Evolutionary conservation across 2,329 filamentous ascomycete genomes (phyloP), one percentile per base, ranked within the genome.

Genomic region (Apiospora saccharicola): DNA sequence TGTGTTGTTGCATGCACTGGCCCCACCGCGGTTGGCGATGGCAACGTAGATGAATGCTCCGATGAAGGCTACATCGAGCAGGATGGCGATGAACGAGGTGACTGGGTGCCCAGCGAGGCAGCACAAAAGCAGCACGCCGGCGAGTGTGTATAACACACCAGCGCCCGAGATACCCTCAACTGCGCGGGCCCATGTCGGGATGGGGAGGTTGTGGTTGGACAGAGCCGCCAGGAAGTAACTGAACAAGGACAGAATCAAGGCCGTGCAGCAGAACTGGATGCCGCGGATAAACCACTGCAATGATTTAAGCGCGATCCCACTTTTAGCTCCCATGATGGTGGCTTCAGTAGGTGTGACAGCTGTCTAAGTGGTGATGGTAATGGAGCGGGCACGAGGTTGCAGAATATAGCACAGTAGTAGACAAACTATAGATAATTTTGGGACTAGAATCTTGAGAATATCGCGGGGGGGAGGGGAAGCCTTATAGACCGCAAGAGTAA

Each of bases 21-120:
- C 89, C 49, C 95, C 95, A 71, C 89, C 83, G 49, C 92, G 89
- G 73, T 93, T 95, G 74, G 94, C 87, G 68, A 92, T 86, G 0
- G 95, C 94, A 73, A 98, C 89, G 79, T 95, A 97, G 79, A 97
- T 89, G 85, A 96, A 96, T 72, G 87, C 90, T 53, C 89, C 94
- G 70, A 90, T 84, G 82, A 98, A 97, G 78, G 88, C 88, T 70
- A 96, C 77, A 79, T 98, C 94, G 68, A 98, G 86, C 34, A 95
- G 74, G 74, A 97, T 90, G 75, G 90, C 93, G 71, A 96, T 75
- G 78, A 92, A 87, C 4, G 93, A 93, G 73, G 95, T 92, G 81
- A 96, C 86, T 5, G 88, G 86, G 73, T 93, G 88, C 41, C 94
- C 94, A 47, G 93, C 94, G 7, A 97, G 84, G 80, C 90, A 96